These are phyloP conservation scores for Scheffersomyces coipomensis DNA, from an alignment of 805 yeast genomes.

Conservation along the genomic window DNA sequence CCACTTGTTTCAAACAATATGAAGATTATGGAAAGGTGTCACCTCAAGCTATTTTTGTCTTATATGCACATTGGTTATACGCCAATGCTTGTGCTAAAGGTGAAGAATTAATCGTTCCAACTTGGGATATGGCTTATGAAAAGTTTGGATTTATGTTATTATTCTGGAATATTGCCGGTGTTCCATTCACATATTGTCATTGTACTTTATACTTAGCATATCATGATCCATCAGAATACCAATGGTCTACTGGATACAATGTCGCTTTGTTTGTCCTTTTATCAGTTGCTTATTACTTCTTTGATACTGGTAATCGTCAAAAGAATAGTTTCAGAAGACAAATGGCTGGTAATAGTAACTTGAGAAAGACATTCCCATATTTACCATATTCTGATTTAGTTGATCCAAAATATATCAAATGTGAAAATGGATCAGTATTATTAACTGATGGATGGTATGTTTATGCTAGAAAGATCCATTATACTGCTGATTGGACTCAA, in stretches of 20 bases:
- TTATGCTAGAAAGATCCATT: slow-evolving; percentile 91
- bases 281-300: slow-evolving; percentile 79
- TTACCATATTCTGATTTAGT: slow-evolving; percentile 80
- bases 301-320: slow-evolving; percentile 93
- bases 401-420: slow-evolving; percentile 81
- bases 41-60: slow-evolving; percentile 69
- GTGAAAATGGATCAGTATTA: slow-evolving; percentile 80
- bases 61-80: slow-evolving; percentile 88
- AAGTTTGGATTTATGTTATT: slow-evolving; percentile 98
- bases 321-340: slow-evolving; percentile 87
- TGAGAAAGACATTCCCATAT: slow-evolving; percentile 91
- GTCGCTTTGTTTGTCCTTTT: slow-evolving; percentile 53
- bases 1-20: slow-evolving; percentile 73
- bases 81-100: slow-evolving; percentile 98
- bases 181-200: slow-evolving; percentile 96
- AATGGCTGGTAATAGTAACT: slow-evolving; percentile 72
- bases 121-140: slow-evolving; percentile 99
- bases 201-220: slow-evolving; percentile 80
- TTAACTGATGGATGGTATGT: slow-evolving; percentile 93
- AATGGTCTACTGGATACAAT: slow-evolving; percentile 66
- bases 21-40: slow-evolving; percentile 79
- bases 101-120: slow-evolving; percentile 94
- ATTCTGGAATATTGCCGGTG: slow-evolving; percentile 99
- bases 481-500: slow-evolving; percentile 91
- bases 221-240: slow-evolving; percentile 82